Conservation (phyloP, 2,329 filamentous ascomycete species). For the Neofusicoccum umdonicola region DNA sequence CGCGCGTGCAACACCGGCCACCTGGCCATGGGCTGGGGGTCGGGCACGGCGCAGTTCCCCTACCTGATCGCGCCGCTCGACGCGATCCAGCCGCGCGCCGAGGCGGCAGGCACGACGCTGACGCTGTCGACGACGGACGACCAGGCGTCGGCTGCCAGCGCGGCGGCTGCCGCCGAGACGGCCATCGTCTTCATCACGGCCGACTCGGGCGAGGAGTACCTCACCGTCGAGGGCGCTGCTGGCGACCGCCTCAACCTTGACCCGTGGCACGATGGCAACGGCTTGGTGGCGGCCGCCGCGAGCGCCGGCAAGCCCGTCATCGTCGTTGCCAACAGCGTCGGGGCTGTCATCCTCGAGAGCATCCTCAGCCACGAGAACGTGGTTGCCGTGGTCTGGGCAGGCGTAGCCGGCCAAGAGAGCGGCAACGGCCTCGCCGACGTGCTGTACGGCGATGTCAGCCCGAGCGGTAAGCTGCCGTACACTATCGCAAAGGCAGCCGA, state of each 20-base stretch:
- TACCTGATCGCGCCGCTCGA: slow-evolving; percentile 46
- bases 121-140: slow-evolving; percentile 40
- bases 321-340: slow-evolving; percentile 40
- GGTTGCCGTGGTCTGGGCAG: slow-evolving; percentile 40
- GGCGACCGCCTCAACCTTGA: slow-evolving; percentile 51
- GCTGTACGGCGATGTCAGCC: slow-evolving; percentile 74
- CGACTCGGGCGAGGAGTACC: slow-evolving; percentile 50
- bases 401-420: slow-evolving; percentile 42
- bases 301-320: slow-evolving; percentile 37
- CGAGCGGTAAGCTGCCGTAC: slow-evolving; percentile 58
- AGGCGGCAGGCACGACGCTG: slow-evolving; percentile 38
- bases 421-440: slow-evolving; percentile 48
- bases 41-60: slow-evolving; percentile 50
- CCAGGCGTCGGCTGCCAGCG: slow-evolving; percentile 34
- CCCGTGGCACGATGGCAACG: slow-evolving; percentile 46
- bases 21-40: slow-evolving; percentile 68
- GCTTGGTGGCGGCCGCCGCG: slow-evolving; percentile 39
- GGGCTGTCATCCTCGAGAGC: slow-evolving; percentile 35
- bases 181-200: slow-evolving; percentile 50
- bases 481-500: slow-evolving; percentile 34
- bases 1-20: slow-evolving; percentile 62
- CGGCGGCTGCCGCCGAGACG: slow-evolving; percentile 36
- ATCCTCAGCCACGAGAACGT: slow-evolving; percentile 38
- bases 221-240: slow-evolving; percentile 44
- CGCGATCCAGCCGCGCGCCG: slow-evolving; percentile 40